Base-by-base conservation (phyloP, 2,329 filamentous ascomycete species). In the Penicillium polonicum region DNA sequence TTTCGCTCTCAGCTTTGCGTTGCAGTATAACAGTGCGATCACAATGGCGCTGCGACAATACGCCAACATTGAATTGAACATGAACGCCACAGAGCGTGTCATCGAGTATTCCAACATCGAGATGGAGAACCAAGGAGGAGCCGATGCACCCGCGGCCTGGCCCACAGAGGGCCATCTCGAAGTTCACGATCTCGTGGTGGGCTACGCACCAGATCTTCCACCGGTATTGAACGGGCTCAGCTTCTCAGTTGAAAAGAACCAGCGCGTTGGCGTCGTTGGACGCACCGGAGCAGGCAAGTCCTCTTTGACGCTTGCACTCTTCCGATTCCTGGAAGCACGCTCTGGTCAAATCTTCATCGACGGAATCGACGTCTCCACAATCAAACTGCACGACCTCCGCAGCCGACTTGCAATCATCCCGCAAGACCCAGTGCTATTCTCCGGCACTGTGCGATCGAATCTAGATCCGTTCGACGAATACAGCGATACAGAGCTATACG, bases 371-470 rank as follows among this genome's bases (percentile, higher is more conserved):
- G 89, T 92, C 51, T 87, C 65, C 1, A 65, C 60, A n/a, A 65
- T 71, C 25, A 65, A 59, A 25, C 60, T 69, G 5, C 63, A 88
- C 55, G 85, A 88, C 55, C 78, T 94, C 12, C 84, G 90, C 25
- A 87, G 85, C n/a, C 82, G 89, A 0, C 75, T 94, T 0, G 88
- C 89, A 38, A 92, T 94, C 64, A 93, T 94, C 53, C 90, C 90
- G 1, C 88, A 92, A 75, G 90, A 93, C 64, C 90, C 90, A 0
- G 89, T 92, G 1, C 80, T 94, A 7, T 93, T 94, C 75, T 90
- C 87, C 0, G 90, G 91, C 23, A 92, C 89, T 0, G 79, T 94
- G 21, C 82, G 90, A 42, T 85, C 82, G 43, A 93, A 93, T 67
- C 80, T 94, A 5, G 90, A 94, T 68, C 87, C 90, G 0, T 92